Evolutionary conservation across 768 basidiomycete genomes (phyloP).

Genomic region (Boletus edulis): DNA sequence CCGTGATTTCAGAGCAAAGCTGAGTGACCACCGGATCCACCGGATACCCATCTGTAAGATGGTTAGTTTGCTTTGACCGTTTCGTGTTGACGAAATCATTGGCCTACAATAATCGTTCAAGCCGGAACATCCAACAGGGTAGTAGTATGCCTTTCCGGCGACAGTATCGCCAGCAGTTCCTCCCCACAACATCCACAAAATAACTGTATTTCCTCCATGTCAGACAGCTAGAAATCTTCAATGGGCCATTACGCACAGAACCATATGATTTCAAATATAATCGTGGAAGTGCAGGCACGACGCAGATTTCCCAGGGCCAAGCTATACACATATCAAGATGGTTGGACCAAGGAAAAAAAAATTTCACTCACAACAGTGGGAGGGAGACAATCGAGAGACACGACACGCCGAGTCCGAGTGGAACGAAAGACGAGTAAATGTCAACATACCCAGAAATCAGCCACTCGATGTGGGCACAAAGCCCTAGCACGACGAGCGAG

Average conservation of each 20-base stretch:
- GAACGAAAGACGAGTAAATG: constrained; percentile 6
- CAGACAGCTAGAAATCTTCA: neutral
- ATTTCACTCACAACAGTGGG: constrained; percentile 22
- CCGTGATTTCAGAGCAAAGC: constrained; percentile 18
- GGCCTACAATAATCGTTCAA: constrained; percentile 7
- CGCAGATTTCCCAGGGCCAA: constrained; percentile 11
- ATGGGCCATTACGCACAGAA: constrained; percentile 17
- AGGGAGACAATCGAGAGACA: constrained; percentile 20
- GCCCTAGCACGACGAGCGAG: constrained; percentile 19
- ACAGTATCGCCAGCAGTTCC: constrained; percentile 12
- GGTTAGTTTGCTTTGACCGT: neutral
- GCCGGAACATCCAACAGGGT: constrained; percentile 16
- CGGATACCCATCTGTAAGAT: constrained; percentile 4
- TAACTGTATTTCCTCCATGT: constrained; percentile 7
- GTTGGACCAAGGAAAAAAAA: neutral
- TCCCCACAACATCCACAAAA: constrained; percentile 25
- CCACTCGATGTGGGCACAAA: constrained; percentile 19
- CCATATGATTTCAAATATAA: constrained; percentile 28
- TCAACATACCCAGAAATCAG: constrained; percentile 5
- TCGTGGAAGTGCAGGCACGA: constrained; percentile 18
- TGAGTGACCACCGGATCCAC: neutral
- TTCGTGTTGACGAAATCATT: neutral
- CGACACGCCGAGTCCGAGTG: constrained; percentile 13
- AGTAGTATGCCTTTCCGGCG: constrained; percentile 5
- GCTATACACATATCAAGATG: constrained; percentile 8